Evolutionary conservation across 192 early-diverging fungal genomes (phyloP).

Genomic region (Coemansia sp.): DNA sequence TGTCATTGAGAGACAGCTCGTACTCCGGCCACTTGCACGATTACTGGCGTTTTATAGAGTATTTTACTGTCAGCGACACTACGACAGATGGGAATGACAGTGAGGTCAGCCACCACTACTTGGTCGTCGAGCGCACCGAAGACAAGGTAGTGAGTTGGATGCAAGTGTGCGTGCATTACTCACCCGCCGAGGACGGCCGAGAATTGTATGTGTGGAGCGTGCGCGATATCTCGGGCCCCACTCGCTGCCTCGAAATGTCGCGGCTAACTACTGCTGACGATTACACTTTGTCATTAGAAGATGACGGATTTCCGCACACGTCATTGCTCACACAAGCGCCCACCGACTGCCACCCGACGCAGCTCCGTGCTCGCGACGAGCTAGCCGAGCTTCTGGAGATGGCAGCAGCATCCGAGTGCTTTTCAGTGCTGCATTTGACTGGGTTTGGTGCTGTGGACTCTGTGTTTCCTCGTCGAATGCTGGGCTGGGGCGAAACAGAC

Average conservation of each 20-base stretch:
- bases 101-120: constrained; percentile 29
- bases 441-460: constrained; percentile 49
- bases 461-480: constrained; percentile 48
- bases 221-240: constrained; percentile 39
- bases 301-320: constrained; percentile 49
- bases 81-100: neutral
- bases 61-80: constrained; percentile 18
- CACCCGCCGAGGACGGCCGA: constrained; percentile 15
- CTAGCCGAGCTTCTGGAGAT: constrained; percentile 26
- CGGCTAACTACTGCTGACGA: constrained; percentile 15
- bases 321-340: constrained; percentile 35
- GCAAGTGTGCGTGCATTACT: constrained; percentile 40
- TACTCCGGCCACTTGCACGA: constrained; percentile 17
- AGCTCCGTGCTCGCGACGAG: constrained; percentile 15
- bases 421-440: constrained; percentile 45
- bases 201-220: constrained; percentile 38
- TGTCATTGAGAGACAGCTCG: constrained; percentile 25
- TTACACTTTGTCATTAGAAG: constrained; percentile 42
- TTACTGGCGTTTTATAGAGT: constrained; percentile 41
- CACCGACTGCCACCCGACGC: constrained; percentile 8
- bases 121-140: constrained; percentile 39
- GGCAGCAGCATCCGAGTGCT: constrained; percentile 25
- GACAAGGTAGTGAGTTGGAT: constrained; percentile 42
- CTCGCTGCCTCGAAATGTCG: constrained; percentile 42
- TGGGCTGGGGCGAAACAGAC: constrained; percentile 40